Evolutionary conservation across 306 rosid genomes (phyloP).

Genomic region (Cajanus cajan): DNA sequence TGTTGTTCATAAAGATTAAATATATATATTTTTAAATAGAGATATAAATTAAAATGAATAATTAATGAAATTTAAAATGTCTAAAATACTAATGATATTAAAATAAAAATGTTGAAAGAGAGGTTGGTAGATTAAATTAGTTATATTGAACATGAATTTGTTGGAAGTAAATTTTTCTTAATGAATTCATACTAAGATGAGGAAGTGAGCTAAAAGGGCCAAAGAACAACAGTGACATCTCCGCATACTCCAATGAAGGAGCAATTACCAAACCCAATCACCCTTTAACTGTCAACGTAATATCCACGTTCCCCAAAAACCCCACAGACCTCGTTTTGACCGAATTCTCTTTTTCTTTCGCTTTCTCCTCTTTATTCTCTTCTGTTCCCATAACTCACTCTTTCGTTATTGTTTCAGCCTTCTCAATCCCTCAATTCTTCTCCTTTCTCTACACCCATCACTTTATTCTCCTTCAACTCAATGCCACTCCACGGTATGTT

Average conservation of each 20-base stretch:
- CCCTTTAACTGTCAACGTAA: slow-evolving; percentile 25
- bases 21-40: too few species aligned
- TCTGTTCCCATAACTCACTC: not conserved
- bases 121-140: too few species aligned
- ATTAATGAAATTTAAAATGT: too few species aligned
- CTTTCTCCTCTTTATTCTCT: slow-evolving; percentile 10
- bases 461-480: slow-evolving; percentile 34
- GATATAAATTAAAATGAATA: too few species aligned
- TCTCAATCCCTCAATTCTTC: not conserved
- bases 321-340: slow-evolving; percentile 37
- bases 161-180: too few species aligned
- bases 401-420: slow-evolving; percentile 10
- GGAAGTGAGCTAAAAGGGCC: too few species aligned
- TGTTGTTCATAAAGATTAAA: too few species aligned
- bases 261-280: slow-evolving; percentile 10
- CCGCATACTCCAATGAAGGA: not conserved
- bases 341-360: slow-evolving; percentile 18
- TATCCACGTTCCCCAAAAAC: slow-evolving; percentile 22
- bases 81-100: too few species aligned
- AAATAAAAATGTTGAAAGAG: too few species aligned
- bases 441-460: not conserved
- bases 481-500: slow-evolving; percentile 37
- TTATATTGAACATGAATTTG: too few species aligned
- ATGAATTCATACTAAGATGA: too few species aligned
- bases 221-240: not conserved